A percentile compares a stretch with the other conserved stretches of the same genome.
These are phyloP conservation scores for Haemoproteus tartakovskyi DNA, from an alignment of 169 alveolate species.

Conservation along the genomic window DNA sequence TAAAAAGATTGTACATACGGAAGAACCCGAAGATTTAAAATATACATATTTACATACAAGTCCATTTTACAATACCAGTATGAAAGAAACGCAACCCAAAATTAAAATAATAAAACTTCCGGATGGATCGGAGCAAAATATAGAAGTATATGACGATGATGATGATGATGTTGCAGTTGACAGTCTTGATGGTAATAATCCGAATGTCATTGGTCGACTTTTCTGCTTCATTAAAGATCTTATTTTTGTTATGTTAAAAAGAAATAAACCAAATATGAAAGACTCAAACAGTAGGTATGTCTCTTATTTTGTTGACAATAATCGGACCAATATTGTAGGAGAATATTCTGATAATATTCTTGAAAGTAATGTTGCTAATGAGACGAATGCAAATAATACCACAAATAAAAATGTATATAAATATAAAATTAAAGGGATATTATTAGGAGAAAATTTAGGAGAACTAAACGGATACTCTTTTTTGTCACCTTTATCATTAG, in stretches of 20 bases:
- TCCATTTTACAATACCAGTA: slow-evolving; percentile 9
- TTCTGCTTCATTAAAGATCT: no score
- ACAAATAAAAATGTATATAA: not conserved
- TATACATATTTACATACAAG: slow-evolving; percentile 8
- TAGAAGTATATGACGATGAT: no score
- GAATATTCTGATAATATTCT: no score
- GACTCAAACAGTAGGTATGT: no score
- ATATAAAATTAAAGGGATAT: slow-evolving; percentile 35
- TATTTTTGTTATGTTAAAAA: no score
- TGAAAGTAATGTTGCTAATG: no score
- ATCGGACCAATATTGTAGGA: slow-evolving; percentile 8
- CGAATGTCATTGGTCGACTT: no score
- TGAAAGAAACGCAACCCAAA: not conserved
- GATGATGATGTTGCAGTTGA: no score
- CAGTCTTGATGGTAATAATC: no score
- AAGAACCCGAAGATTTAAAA: not conserved
- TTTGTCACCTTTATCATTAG: slow-evolving; percentile 45
- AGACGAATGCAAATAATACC: no score
- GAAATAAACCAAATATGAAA: not conserved
- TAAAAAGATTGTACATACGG: not conserved
- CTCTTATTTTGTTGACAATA: slow-evolving; percentile 2
- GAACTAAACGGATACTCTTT: not conserved
- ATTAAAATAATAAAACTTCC: no score
- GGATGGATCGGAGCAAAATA: no score
- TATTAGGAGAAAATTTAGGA: slow-evolving; percentile 24